Conservation (phyloP, 345 rosid species). For the Cardiospermum halicacabum region DNA sequence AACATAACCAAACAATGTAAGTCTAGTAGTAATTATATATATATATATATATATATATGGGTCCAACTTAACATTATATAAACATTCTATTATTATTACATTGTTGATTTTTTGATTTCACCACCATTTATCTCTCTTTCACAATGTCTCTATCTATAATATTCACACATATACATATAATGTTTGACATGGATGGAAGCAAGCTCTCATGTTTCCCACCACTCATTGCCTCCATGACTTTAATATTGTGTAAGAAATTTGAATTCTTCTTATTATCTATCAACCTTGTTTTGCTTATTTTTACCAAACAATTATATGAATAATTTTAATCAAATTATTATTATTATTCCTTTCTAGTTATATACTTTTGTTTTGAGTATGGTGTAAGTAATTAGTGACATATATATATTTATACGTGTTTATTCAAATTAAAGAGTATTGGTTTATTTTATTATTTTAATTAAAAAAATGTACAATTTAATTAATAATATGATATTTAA, state of each 20-base stretch:
- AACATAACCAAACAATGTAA: too few relatives aligned
- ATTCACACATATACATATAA: conserved; percentile 1
- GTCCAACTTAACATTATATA: not conserved
- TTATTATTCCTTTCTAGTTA: too few relatives aligned
- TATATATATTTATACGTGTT: not conserved
- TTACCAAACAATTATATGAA: not conserved
- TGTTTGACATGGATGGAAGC: conserved; percentile 13
- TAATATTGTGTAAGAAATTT: not conserved
- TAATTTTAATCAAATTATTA: too few relatives aligned
- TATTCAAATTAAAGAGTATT: not conserved
- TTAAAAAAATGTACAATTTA: too few relatives aligned
- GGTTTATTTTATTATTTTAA: too few relatives aligned
- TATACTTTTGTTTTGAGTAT: not conserved
- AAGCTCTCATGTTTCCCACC: conserved; percentile 18
- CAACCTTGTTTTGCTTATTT: conserved; percentile 1
- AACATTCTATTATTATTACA: conserved; percentile 2
- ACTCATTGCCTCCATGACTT: conserved; percentile 21
- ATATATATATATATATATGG: not conserved
- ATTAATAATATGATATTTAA: too few relatives aligned
- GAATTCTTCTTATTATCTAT: not conserved
- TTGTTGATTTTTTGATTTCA: not conserved
- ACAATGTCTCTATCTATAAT: not conserved
- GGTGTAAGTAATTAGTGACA: not conserved
- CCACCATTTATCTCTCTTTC: not conserved
- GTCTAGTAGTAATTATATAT: too few relatives aligned